These are phyloP conservation scores for Penicillium malachiteum DNA, from an alignment of 495 filamentous ascomycete species.

Conservation along the genomic window DNA sequence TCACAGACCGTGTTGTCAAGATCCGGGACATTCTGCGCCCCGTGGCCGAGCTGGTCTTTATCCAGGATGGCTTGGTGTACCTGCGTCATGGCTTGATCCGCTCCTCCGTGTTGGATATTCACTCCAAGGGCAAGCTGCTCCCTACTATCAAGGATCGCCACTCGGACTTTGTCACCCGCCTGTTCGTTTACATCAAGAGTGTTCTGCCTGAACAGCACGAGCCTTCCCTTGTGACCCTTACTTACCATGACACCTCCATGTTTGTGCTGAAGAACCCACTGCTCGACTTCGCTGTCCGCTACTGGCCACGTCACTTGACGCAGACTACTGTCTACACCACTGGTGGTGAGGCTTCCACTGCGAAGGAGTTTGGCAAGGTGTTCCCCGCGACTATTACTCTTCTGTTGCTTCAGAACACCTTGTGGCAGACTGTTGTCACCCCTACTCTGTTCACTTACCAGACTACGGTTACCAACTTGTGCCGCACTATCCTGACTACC, in stretches of 20 bases:
- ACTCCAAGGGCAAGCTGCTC: conserved; percentile 28
- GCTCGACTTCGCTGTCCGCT: conserved; percentile 37
- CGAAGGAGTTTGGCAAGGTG: conserved; percentile 29
- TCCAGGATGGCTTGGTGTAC: conserved; percentile 34
- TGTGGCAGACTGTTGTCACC: conserved; percentile 32
- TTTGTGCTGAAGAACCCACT: conserved; percentile 27
- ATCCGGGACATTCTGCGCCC: conserved; percentile 22
- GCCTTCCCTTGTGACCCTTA: conserved; percentile 27
- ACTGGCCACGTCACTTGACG: conserved; percentile 35
- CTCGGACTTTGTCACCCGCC: conserved; percentile 29
- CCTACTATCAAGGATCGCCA: conserved; percentile 32
- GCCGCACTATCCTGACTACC: conserved; percentile 24
- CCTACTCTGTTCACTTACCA: conserved; percentile 27
- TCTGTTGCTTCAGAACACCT: conserved; percentile 28
- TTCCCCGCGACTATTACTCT: conserved; percentile 28
- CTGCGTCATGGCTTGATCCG: conserved; percentile 36
- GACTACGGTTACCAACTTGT: conserved; percentile 27
- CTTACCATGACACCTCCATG: conserved; percentile 16
- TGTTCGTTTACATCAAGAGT: conserved; percentile 32
- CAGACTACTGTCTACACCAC: conserved; percentile 26
- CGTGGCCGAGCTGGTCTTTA: conserved; percentile 26
- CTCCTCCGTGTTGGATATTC: conserved; percentile 27
- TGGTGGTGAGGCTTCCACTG: conserved; percentile 23
- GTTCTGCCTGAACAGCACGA: conserved; percentile 28
- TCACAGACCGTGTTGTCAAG: conserved; percentile 25